Conservation (phyloP, 1,284 basidiomycete species). For the Cyathus olla region DNA sequence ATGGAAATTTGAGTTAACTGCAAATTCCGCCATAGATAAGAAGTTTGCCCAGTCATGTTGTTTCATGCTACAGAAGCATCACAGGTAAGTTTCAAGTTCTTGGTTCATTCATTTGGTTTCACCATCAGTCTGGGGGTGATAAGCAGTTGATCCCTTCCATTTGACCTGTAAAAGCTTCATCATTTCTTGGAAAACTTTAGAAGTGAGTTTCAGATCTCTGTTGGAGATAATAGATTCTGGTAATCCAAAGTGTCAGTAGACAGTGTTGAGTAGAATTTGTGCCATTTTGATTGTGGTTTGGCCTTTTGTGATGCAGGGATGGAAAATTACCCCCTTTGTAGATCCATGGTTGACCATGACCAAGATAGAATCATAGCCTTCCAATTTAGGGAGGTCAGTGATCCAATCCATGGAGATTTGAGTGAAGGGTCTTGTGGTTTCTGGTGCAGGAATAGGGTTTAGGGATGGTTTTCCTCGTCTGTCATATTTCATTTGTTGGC, state of each 20-base stretch:
- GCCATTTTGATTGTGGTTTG: constrained; percentile 23
- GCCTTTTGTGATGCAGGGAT: constrained; percentile 32
- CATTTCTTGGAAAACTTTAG: constrained; percentile 3
- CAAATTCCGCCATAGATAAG: too few relatives aligned
- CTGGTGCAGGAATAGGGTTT: constrained; percentile 17
- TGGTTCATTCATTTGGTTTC: constrained; percentile 45
- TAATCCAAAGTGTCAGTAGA: constrained; percentile 20
- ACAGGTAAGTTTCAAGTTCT: constrained; percentile 38
- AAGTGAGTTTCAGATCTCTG: constrained; percentile 30
- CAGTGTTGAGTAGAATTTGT: constrained; percentile 29
- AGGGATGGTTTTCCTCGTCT: constrained; percentile 15
- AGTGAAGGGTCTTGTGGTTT: constrained; percentile 22
- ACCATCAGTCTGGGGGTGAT: constrained; percentile 46
- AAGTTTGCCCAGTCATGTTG: constrained; percentile 8
- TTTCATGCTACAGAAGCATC: constrained; percentile 14
- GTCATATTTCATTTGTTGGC: constrained; percentile 16
- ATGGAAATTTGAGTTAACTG: too few relatives aligned
- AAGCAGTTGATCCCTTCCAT: constrained; percentile 22
- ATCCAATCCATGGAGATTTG: constrained; percentile 35
- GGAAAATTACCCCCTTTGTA: constrained; percentile 52
- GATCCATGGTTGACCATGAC: constrained; percentile 44
- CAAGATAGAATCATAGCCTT: constrained; percentile 37
- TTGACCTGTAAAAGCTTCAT: constrained; percentile 29
- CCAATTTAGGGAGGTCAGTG: constrained; percentile 45
- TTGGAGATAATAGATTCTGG: constrained; percentile 35